Conservation (phyloP, 805 yeast genomes). For the Candida odintsovae region DNA sequence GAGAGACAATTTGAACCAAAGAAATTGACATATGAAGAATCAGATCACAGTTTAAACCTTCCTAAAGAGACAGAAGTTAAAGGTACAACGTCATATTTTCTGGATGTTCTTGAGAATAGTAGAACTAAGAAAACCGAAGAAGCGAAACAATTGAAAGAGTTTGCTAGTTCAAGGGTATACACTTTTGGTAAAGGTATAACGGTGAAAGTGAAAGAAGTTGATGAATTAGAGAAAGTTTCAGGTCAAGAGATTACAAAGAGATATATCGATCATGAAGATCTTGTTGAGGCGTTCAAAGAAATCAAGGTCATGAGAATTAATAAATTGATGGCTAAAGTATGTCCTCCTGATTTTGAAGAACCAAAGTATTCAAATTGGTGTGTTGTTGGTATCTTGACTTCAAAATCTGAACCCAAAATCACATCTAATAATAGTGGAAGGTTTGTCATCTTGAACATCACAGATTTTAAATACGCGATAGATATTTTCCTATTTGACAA, state of each 20-base stretch:
- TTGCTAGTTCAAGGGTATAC: conserved; percentile 32
- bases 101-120: conserved; percentile 24
- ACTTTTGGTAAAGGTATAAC: conserved; percentile 29
- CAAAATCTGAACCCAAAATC: conserved; percentile 47
- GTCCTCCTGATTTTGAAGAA: conserved; percentile 61
- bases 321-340: conserved; percentile 56
- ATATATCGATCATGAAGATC: conserved; percentile 33
- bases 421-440: conserved; percentile 41
- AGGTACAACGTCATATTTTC: conserved; percentile 28
- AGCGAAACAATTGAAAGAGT: conserved; percentile 17
- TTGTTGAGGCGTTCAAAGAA: conserved; percentile 37
- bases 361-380: conserved; percentile 76
- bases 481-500: conserved; percentile 59
- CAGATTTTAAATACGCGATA: conserved; percentile 60
- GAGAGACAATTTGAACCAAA: neutral
- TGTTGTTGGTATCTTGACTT: conserved; percentile 62
- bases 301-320: conserved; percentile 53
- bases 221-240: conserved; percentile 43
- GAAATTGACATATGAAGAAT: neutral
- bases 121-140: conserved; percentile 22
- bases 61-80: neutral
- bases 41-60: neutral
- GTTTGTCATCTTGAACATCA: conserved; percentile 55
- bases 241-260: conserved; percentile 38
- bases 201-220: conserved; percentile 26